Conservation (phyloP, 805 yeast species). For the Candida coleopterorum region DNA sequence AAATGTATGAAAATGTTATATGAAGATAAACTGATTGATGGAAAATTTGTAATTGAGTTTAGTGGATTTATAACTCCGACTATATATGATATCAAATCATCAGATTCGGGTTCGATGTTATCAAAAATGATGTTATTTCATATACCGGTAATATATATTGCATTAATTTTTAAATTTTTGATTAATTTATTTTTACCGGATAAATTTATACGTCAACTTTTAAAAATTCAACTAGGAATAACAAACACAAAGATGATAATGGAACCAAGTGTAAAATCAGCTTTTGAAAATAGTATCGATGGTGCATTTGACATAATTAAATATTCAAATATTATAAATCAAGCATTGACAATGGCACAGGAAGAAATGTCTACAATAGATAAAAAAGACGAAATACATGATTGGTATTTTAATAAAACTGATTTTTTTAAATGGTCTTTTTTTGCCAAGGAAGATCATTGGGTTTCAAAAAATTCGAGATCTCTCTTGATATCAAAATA, state of each 20-base stretch:
- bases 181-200: slow-evolving; percentile 6
- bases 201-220: neutral
- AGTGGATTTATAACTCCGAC: slow-evolving; percentile 71
- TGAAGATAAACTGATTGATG: slow-evolving; percentile 19
- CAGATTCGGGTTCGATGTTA: slow-evolving; percentile 30
- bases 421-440: slow-evolving; percentile 43
- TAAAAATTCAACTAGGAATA: slow-evolving; percentile 1
- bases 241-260: slow-evolving; percentile 1
- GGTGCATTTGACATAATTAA: slow-evolving; percentile 41
- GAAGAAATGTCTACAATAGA: slow-evolving; percentile 56
- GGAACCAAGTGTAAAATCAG: slow-evolving; percentile 1
- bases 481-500: slow-evolving; percentile 36
- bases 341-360: slow-evolving; percentile 51
- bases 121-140: slow-evolving; percentile 17
- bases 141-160: slow-evolving; percentile 23
- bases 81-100: slow-evolving; percentile 52
- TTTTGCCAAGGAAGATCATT: slow-evolving; percentile 58
- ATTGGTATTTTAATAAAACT: slow-evolving; percentile 33
- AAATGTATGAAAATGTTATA: slow-evolving; percentile 35
- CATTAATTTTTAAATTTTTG: slow-evolving; percentile 21
- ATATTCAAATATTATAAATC: slow-evolving; percentile 44
- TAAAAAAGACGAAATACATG: slow-evolving; percentile 48
- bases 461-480: slow-evolving; percentile 57
- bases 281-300: slow-evolving; percentile 27
- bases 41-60: slow-evolving; percentile 27